These are phyloP conservation scores for Calcarisporium arbuscula DNA, from an alignment of 2,329 filamentous ascomycete genomes.

Conservation along the genomic window DNA sequence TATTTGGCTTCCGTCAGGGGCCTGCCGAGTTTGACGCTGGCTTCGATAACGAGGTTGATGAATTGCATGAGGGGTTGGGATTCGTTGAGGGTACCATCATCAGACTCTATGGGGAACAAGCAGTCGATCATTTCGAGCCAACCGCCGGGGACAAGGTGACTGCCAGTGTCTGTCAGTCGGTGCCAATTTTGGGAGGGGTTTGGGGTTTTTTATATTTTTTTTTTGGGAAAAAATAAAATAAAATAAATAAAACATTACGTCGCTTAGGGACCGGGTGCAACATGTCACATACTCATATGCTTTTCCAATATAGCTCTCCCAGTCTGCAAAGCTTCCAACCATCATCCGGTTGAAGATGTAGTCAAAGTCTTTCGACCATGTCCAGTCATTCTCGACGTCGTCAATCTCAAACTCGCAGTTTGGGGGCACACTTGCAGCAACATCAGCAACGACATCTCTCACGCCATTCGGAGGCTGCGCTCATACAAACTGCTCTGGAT, in stretches of 20 bases:
- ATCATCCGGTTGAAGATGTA: conserved; percentile 27
- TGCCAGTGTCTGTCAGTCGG: no score
- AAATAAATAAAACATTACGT: neutral
- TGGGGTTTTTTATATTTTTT: neutral
- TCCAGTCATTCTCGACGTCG: conserved; percentile 28
- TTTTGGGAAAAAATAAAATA: neutral
- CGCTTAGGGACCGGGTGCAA: neutral
- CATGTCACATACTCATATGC: conserved; percentile 27
- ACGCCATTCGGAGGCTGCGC: no score
- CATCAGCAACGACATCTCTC: no score
- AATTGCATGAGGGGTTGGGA: conserved; percentile 17
- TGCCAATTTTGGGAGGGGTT: neutral
- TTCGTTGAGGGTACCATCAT: conserved; percentile 24
- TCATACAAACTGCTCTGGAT: conserved; percentile 32
- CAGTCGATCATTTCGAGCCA: conserved; percentile 27
- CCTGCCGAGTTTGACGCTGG: conserved; percentile 20
- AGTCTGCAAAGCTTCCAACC: conserved; percentile 22
- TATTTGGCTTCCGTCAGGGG: conserved; percentile 19
- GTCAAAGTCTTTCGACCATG: conserved; percentile 29
- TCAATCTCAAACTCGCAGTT: conserved; percentile 31
- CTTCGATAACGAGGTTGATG: conserved; percentile 16
- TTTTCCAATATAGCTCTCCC: conserved; percentile 25
- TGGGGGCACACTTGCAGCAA: conserved; percentile 30
- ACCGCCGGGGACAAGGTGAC: conserved; percentile 25
- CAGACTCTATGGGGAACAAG: conserved; percentile 19